phyloP scores from a whole-genome alignment of 169 alveolate genomes.

The Eimeria praecox region DNA sequence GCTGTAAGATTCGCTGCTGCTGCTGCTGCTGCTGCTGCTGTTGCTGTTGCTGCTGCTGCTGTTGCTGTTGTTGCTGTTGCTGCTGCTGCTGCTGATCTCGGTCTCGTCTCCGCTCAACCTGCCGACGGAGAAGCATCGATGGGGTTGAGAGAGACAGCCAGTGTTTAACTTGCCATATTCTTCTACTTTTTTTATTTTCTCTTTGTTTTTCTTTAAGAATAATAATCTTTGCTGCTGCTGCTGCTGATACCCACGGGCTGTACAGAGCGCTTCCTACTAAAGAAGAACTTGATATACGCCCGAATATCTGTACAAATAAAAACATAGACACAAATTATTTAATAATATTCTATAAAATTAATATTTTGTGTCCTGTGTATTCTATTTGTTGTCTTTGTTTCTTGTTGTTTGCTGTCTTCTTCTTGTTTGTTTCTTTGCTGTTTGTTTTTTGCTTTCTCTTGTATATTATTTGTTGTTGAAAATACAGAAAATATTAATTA shows the following conservation, averaged over 20 bases:
- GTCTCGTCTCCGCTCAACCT: not conserved
- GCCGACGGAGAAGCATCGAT: conserved; percentile 5
- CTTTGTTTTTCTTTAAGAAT: not conserved
- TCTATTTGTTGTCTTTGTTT: too few species aligned
- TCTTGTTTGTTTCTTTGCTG: too few species aligned
- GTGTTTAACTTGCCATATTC: not conserved
- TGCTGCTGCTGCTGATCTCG: not conserved
- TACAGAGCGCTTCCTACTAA: conserved; percentile 63
- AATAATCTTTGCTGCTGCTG: conserved; percentile 30
- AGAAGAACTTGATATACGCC: conserved; percentile 57
- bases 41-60: conserved; percentile 28
- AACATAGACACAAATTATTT: too few species aligned
- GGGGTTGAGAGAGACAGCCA: conserved; percentile 8
- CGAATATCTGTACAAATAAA: conserved; percentile 47
- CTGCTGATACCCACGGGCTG: conserved; percentile 51
- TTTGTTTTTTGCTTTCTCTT: too few species aligned
- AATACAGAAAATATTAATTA: too few species aligned
- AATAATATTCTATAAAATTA: too few species aligned
- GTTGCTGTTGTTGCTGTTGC: not conserved
- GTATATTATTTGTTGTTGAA: too few species aligned
- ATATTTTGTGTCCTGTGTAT: too few species aligned
- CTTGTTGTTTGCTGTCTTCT: too few species aligned
- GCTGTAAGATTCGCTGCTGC: not conserved
- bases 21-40: conserved; percentile 28
- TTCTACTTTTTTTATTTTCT: not conserved